phyloP scores from a whole-genome alignment of 805 yeast genomes.

The Blastobotrys parvus region DNA sequence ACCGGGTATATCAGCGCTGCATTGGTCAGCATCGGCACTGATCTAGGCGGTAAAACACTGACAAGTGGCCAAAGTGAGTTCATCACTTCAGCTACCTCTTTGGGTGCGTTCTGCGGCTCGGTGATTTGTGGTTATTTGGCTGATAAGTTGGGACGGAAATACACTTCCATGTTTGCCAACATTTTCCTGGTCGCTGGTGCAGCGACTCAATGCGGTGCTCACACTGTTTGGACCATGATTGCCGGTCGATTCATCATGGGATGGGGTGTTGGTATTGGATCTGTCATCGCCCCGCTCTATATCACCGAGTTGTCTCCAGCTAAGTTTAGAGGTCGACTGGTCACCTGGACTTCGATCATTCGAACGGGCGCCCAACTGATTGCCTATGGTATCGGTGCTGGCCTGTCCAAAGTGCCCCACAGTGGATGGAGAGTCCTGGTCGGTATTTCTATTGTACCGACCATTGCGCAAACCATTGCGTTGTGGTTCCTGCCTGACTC shows the following conservation, averaged over 20 bases:
- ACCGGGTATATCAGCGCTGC: conserved; percentile 96
- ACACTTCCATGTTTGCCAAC: conserved; percentile 74
- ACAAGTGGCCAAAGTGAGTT: conserved; percentile 77
- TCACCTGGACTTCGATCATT: conserved; percentile 76
- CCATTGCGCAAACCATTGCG: conserved; percentile 65
- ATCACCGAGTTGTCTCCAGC: conserved; percentile 90
- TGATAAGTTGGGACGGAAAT: conserved; percentile 76
- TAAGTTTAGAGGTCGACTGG: conserved; percentile 85
- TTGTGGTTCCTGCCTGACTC: conserved; percentile 90
- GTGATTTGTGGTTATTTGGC: conserved; percentile 75
- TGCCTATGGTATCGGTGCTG: conserved; percentile 83
- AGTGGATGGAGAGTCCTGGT: conserved; percentile 93
- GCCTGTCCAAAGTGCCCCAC: conserved; percentile 48
- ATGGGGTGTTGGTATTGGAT: conserved; percentile 92
- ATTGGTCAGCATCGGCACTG: conserved; percentile 72
- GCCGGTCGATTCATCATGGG: conserved; percentile 90
- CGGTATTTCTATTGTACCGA: conserved; percentile 86
- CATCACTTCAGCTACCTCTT: conserved; percentile 87
- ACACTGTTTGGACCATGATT: conserved; percentile 84
- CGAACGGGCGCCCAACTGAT: conserved; percentile 92
- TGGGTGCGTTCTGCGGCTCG: conserved; percentile 84
- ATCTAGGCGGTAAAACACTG: conserved; percentile 44
- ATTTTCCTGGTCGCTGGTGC: conserved; percentile 77
- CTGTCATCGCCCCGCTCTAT: conserved; percentile 84
- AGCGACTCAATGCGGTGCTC: conserved; percentile 71